Base-by-base conservation (phyloP, 371 early-diverging fungal genomes). In the Blastocladiella emersonii region DNA sequence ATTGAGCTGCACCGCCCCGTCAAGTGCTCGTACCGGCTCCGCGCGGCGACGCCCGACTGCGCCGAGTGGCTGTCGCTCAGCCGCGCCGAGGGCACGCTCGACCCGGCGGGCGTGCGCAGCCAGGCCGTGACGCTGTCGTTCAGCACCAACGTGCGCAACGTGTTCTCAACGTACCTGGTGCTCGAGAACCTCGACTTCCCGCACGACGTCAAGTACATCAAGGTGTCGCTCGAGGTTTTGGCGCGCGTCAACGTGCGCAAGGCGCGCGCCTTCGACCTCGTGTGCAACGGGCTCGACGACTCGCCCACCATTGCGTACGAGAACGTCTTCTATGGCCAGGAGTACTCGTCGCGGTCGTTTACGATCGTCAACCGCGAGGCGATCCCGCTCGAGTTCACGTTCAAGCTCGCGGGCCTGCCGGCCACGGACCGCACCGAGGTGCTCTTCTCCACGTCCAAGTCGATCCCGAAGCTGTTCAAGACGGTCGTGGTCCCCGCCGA, bases 141-240 rank as follows among this genome's bases (percentile, higher is more conserved):
- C 57, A 68, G 67, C 34, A 72, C 81, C 2, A 72, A 63, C 39
- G 63, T 74, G 1, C 78, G 87, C 27, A 85, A 84, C 19, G 76
- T 79, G 5, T 85, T 73, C 61, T 75, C 79, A 4, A 82, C 87
- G 8, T 87, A 87, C 65, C 64, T 86, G 34, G 65, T 84, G 44
- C 66, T 87, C 36, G 80, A 85, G 59, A 87, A 87, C 67, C 57
- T 85, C 30, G 79, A 82, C 59, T 86, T 87, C 65, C 80, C 79
- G 4, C 64, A 71, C 2, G 87, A 88, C 65, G 82, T 78, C 13
- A 85, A 84, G 64, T 80, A 80, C 32, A 73, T 88, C 19, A 78
- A 84, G 10, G 71, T 84, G 15, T 72, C 73, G 10, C 78, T 84
- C 80, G 88, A 81, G 61, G 67, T 61, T n/a, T 34, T 67, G 13